Percentiles rank a stretch among this genome's conserved stretches.
Conservation (phyloP, 192 early-diverging fungal genomes). For the Coemansia sp. region DNA sequence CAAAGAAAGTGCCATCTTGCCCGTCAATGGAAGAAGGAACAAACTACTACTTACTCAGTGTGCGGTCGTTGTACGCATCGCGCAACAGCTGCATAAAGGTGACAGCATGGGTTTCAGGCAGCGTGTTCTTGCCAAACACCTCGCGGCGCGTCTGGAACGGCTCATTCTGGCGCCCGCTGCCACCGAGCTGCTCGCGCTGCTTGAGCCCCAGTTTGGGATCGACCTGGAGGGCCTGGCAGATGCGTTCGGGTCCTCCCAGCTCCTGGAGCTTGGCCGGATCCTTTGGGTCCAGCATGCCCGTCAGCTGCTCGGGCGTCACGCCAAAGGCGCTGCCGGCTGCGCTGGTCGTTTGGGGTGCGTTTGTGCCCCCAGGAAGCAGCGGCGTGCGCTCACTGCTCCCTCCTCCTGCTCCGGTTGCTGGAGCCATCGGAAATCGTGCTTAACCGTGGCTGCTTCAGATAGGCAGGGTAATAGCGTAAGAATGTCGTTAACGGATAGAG, state of each 20-base stretch:
- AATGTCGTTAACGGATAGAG: not conserved
- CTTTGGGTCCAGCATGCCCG: conserved; percentile 66
- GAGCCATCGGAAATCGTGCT: conserved; percentile 15
- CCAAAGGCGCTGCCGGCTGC: conserved; percentile 36
- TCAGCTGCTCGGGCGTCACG: conserved; percentile 57
- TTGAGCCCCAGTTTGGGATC: conserved; percentile 62
- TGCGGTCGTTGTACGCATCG: conserved; percentile 70
- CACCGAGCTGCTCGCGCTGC: conserved; percentile 53
- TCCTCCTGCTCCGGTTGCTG: conserved; percentile 27
- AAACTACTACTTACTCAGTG: conserved; percentile 53
- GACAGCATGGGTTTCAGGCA: conserved; percentile 59
- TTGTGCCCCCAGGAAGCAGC: conserved; percentile 37
- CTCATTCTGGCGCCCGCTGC: conserved; percentile 40
- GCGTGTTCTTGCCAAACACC: conserved; percentile 52
- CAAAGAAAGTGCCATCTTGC: not conserved
- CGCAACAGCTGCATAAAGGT: conserved; percentile 60
- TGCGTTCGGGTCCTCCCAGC: conserved; percentile 60
- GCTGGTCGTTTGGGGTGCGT: conserved; percentile 3
- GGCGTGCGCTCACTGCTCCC: conserved; percentile 49
- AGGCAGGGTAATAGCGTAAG: not conserved
- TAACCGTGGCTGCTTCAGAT: not conserved
- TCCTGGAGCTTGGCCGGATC: conserved; percentile 58
- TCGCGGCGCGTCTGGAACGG: conserved; percentile 54
- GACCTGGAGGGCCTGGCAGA: conserved; percentile 63
- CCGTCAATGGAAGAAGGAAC: conserved; percentile 1